phyloP scores from a whole-genome alignment of 1,284 basidiomycete genomes.

The Porodaedalea pini region DNA sequence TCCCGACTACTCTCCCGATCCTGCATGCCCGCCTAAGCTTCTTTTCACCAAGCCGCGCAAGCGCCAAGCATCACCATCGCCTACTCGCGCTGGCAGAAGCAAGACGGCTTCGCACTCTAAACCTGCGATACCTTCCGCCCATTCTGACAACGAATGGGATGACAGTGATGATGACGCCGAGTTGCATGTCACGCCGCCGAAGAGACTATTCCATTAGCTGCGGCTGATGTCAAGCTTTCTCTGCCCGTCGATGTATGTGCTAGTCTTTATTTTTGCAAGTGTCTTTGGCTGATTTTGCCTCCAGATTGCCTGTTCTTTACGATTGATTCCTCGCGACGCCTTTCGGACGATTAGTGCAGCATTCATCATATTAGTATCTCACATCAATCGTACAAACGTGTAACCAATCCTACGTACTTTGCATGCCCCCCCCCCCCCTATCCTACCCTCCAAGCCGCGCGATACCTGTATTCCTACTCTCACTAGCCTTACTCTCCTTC shows the following conservation, averaged over 20 bases:
- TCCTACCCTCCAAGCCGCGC: background rate
- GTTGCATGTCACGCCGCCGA: conserved; percentile 18
- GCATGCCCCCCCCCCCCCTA: background rate
- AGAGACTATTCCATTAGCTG: conserved; percentile 13
- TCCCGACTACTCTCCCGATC: conserved; percentile 27
- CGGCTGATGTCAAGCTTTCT: background rate
- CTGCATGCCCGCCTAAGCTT: conserved; percentile 22
- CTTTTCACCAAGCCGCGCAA: conserved; percentile 22
- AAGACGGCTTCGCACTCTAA: background rate
- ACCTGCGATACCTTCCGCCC: background rate
- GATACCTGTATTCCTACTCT: conserved; percentile 6
- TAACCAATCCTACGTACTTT: background rate
- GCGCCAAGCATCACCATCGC: conserved; percentile 8
- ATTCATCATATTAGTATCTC: too few species aligned
- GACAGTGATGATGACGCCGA: conserved; percentile 19
- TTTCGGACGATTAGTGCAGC: background rate
- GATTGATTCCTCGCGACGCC: background rate
- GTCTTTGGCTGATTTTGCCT: background rate
- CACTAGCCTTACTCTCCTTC: background rate
- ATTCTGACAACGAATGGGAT: conserved; percentile 14
- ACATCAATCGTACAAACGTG: background rate
- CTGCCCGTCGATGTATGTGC: background rate
- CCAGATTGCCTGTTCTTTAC: background rate
- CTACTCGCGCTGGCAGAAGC: background rate
- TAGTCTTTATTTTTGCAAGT: background rate